Evolutionary conservation across 2,329 filamentous ascomycete genomes (phyloP).

Genomic region (Aschersonia sp.): DNA sequence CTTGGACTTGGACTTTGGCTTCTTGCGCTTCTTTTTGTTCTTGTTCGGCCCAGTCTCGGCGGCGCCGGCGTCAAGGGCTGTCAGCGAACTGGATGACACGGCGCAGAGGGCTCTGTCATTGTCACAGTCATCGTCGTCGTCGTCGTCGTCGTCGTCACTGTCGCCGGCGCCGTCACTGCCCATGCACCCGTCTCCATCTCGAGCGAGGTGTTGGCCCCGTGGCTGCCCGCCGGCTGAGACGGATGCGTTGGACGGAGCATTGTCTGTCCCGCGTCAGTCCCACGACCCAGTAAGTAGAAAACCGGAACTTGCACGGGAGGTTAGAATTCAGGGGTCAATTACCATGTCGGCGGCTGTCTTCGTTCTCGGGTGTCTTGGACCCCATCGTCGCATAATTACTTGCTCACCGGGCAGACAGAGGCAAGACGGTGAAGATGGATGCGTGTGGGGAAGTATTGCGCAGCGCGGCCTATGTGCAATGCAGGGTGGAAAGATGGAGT

Average conservation of each 20-base stretch:
- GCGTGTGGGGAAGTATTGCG: too few relatives aligned
- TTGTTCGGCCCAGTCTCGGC: constrained; percentile 10
- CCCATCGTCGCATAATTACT: constrained; percentile 2
- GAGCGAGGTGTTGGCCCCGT: constrained; percentile 22
- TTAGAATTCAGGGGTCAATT: constrained; percentile 2
- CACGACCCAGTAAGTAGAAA: too few relatives aligned
- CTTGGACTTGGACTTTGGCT: constrained; percentile 14
- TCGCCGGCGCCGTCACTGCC: constrained; percentile 16
- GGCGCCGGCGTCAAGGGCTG: too few relatives aligned
- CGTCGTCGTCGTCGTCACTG: constrained; percentile 13
- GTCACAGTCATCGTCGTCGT: constrained; percentile 6
- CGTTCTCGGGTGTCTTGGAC: constrained; percentile 4
- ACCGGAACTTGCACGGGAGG: too few relatives aligned
- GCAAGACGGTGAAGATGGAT: background rate
- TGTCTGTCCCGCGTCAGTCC: constrained; percentile 1
- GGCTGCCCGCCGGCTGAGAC: constrained; percentile 22
- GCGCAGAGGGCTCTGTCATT: background rate
- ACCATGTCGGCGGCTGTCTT: constrained; percentile 2
- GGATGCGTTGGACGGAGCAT: constrained; percentile 7
- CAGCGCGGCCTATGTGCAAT: too few relatives aligned
- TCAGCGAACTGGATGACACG: too few relatives aligned
- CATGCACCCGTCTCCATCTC: constrained; percentile 26
- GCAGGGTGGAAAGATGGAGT: background rate
- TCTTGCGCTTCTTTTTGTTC: constrained; percentile 75
- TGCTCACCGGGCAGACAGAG: background rate